Evolutionary conservation across 2,329 filamentous ascomycete genomes (phyloP).

Genomic region (Passalora sequoiae): DNA sequence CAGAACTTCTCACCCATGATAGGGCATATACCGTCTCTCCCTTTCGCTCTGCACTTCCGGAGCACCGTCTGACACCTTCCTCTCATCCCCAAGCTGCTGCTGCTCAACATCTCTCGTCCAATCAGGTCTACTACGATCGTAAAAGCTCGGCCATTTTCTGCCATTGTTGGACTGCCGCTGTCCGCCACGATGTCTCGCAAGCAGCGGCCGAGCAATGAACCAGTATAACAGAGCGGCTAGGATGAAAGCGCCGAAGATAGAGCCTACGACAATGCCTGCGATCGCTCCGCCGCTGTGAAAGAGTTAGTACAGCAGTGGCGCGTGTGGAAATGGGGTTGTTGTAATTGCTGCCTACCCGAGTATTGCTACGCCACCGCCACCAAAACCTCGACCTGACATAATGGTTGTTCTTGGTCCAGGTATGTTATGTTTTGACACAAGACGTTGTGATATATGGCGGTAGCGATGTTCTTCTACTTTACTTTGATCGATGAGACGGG

Average conservation of each 20-base stretch:
- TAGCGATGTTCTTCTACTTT: no score
- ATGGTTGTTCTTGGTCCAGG: no score
- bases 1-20: slow-evolving; percentile 1
- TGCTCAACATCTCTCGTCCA: background rate
- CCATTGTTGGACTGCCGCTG: background rate
- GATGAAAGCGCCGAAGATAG: background rate
- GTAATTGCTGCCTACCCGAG: background rate
- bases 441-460: no score
- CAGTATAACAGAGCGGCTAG: background rate
- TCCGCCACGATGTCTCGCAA: background rate
- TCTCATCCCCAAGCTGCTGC: background rate
- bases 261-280: background rate
- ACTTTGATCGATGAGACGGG: no score
- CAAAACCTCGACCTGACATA: background rate
- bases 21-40: background rate
- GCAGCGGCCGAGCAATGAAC: background rate
- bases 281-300: background rate
- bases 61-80: background rate
- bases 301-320: background rate
- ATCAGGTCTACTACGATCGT: background rate
- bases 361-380: background rate
- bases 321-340: background rate
- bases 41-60: background rate
- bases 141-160: background rate
- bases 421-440: no score